Evolutionary conservation across 169 alveolate genomes (phyloP).

Genomic region (Fabrea salina): DNA sequence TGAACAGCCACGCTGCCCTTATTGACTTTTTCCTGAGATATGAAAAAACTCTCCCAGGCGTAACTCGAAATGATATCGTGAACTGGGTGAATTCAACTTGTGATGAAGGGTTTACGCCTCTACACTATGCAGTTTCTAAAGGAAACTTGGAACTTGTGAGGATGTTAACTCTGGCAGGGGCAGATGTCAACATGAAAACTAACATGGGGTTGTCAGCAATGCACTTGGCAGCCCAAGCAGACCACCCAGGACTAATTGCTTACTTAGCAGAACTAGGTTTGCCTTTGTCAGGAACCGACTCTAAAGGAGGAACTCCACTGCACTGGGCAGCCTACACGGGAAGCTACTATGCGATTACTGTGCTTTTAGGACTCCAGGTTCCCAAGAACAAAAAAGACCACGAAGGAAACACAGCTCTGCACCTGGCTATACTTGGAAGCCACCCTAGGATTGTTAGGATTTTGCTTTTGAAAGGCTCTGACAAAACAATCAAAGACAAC

Average conservation of each 20-base stretch:
- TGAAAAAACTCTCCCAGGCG: constrained; percentile 21
- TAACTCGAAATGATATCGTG: neutral
- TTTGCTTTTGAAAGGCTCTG: constrained; percentile 61
- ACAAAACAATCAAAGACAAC: constrained; percentile 44
- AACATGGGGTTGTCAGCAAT: constrained; percentile 54
- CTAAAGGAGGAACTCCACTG: constrained; percentile 73
- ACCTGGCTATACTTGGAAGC: constrained; percentile 47
- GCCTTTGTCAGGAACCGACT: constrained; percentile 51
- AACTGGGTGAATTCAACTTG: constrained; percentile 10
- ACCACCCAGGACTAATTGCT: constrained; percentile 63
- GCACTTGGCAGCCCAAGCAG: constrained; percentile 83
- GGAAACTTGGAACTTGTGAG: constrained; percentile 65
- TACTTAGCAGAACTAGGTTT: constrained; percentile 55
- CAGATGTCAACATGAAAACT: constrained; percentile 47
- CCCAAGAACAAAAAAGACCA: constrained; percentile 46
- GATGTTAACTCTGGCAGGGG: constrained; percentile 59
- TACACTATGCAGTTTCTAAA: constrained; percentile 72
- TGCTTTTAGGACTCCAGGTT: constrained; percentile 48
- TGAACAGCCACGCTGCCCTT: too few species aligned
- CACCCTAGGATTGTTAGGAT: constrained; percentile 60
- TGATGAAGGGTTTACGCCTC: constrained; percentile 56
- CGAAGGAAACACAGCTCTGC: constrained; percentile 62
- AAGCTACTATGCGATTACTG: constrained; percentile 43
- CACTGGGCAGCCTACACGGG: constrained; percentile 87
- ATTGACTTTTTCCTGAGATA: too few species aligned